Evolutionary conservation across 1,284 basidiomycete species (phyloP).

Genomic region (Sphagnurus paluster): DNA sequence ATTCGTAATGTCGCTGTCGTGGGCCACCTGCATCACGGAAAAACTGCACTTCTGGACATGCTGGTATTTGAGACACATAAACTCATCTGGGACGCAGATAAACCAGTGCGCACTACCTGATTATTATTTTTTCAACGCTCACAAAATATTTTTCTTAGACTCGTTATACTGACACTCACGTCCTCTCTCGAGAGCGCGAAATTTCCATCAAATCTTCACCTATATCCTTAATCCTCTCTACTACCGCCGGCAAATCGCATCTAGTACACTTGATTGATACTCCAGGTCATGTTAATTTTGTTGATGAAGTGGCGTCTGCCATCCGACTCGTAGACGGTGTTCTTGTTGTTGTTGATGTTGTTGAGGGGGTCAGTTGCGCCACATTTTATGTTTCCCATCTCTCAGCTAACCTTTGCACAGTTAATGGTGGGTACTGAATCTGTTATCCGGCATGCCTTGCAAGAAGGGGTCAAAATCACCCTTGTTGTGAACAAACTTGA

Average conservation of each 20-base stretch:
- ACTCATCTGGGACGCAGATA: constrained; percentile 89
- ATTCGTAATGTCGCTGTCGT: constrained; percentile 94
- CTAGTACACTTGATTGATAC: constrained; percentile 96
- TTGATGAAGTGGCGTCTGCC: constrained; percentile 92
- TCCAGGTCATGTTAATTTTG: constrained; percentile 97
- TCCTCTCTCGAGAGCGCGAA: constrained; percentile 83
- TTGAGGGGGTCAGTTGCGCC: constrained; percentile 79
- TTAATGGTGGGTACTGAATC: constrained; percentile 90
- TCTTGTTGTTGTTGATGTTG: constrained; percentile 91
- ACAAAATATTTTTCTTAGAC: constrained; percentile 40
- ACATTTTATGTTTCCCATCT: constrained; percentile 3
- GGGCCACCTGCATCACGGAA: constrained; percentile 97
- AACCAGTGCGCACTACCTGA: constrained; percentile 55
- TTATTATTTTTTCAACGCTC: constrained; percentile 9
- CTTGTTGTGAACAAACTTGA: constrained; percentile 99
- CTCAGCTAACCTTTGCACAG: constrained; percentile 36
- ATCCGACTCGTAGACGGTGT: constrained; percentile 93
- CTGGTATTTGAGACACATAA: constrained; percentile 97
- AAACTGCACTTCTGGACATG: constrained; percentile 97
- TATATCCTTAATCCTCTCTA: constrained; percentile 89
- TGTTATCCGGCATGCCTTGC: constrained; percentile 83
- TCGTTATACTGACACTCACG: constrained; percentile 95
- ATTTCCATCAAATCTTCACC: constrained; percentile 98
- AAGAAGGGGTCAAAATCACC: constrained; percentile 89
- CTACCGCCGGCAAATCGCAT: constrained; percentile 91